Evolutionary conservation across 306 rosid species (phyloP), one percentile per base, ranked within the genome.

Genomic region (Rosa rugosa): DNA sequence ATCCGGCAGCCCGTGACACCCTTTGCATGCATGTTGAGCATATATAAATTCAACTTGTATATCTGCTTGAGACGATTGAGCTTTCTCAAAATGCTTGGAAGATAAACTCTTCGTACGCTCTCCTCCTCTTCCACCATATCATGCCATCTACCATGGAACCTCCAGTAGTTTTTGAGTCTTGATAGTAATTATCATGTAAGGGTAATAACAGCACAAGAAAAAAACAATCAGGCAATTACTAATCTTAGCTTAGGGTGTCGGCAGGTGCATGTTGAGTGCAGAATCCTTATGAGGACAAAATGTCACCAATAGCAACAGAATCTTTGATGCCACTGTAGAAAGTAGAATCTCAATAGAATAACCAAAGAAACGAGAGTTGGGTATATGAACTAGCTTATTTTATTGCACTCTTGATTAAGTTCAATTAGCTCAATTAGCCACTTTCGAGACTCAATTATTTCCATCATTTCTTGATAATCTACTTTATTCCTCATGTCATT

Each of bases 401-500:
- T 23, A 59, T 41, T 50, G 25, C 51, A 45, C 6, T 38, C 44
- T 25, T 36, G 20, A 70, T 44, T 75, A 27, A 79, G 77, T 53
- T 46, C 50, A 69, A 36, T 50, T 75, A 44, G 45, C 20, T 60
- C 22, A 17, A 44, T 51, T 53, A 22, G 79, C 75, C 77, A n/a
- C 68, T 46, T 34, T 81, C 80, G 80, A 78, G 64, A 40, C 71
- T 75, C 81, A 75, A 44, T 40, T 67, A 57, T 84, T 69, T 75
- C 71, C 75, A 71, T 75, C 67, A 64, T 67, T 54, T 62, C 70
- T 60, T 54, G 67, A 80, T 68, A 76, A 66, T 76, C 49, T 75
- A 80, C 77, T 75, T 77, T 80, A 84, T 59, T 77, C 83, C 66
- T 62, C 25, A 3, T 71, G 83, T 82, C 86, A 64, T 82, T 68